Conservation (phyloP, 2,329 filamentous ascomycete species). For the Moelleriella libera region DNA sequence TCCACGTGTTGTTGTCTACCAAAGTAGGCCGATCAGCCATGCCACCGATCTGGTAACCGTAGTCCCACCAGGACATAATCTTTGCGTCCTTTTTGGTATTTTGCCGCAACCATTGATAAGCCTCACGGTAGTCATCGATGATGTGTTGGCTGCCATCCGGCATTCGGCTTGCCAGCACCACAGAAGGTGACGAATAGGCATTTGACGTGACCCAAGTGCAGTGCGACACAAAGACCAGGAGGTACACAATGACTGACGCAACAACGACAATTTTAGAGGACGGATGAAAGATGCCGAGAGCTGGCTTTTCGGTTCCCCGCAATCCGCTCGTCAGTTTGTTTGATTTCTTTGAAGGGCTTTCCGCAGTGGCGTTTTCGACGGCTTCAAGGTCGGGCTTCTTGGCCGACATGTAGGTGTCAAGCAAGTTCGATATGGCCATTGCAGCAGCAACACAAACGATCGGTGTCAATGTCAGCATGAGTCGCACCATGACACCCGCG, state of each 20-base stretch:
- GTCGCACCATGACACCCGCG: slow-evolving; percentile 95
- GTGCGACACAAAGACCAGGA: slow-evolving; percentile 88
- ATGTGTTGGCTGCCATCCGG: slow-evolving; percentile 96
- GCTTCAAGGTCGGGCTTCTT: slow-evolving; percentile 44
- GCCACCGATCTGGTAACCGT: slow-evolving; percentile 97
- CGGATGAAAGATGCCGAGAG: slow-evolving; percentile 71
- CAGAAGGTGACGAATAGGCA: slow-evolving; percentile 94
- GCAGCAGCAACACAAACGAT: slow-evolving; percentile 92
- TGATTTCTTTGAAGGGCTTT: slow-evolving; percentile 43
- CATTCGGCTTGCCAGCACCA: slow-evolving; percentile 82
- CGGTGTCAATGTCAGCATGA: slow-evolving; percentile 95
- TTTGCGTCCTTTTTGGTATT: slow-evolving; percentile 93
- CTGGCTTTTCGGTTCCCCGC: slow-evolving; percentile 55
- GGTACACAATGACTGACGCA: slow-evolving; percentile 58
- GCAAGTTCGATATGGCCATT: slow-evolving; percentile 71
- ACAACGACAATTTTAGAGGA: slow-evolving; percentile 71
- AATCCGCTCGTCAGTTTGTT: slow-evolving; percentile 37
- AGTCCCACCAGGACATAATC: slow-evolving; percentile 99
- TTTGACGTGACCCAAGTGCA: slow-evolving; percentile 99
- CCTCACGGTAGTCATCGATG: slow-evolving; percentile 98
- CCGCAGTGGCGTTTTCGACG: slow-evolving; percentile 29
- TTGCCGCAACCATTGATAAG: slow-evolving; percentile 97
- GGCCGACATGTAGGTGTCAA: slow-evolving; percentile 69
- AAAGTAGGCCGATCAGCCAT: slow-evolving; percentile 97
- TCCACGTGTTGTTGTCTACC: slow-evolving; percentile 99